Conservation (phyloP, 148 eudicot genomes). For the Amaranthus hypochondriacus region DNA sequence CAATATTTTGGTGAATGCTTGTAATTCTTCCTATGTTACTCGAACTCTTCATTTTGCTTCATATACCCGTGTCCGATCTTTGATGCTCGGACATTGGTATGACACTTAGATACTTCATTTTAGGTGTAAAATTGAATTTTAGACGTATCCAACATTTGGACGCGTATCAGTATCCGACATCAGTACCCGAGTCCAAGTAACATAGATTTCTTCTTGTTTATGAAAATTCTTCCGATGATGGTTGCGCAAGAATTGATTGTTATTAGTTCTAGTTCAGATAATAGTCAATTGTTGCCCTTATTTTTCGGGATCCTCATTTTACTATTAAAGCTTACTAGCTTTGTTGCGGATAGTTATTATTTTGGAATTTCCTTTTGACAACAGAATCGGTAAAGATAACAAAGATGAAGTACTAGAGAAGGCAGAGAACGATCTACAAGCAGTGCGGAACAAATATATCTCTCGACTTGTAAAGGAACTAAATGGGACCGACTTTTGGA, state of each 20-base stretch:
- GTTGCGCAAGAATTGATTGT: not conserved
- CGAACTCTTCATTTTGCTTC: too few relatives aligned
- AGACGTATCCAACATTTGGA: too few relatives aligned
- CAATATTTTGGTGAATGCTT: not conserved
- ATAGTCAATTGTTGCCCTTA: not conserved
- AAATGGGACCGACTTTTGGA: conserved; percentile 89
- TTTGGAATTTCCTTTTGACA: conserved; percentile 8
- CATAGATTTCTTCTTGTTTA: not conserved
- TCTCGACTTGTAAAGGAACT: conserved; percentile 73
- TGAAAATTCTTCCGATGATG: not conserved
- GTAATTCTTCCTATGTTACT: too few relatives aligned
- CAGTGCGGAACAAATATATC: conserved; percentile 68
- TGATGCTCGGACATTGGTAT: too few relatives aligned
- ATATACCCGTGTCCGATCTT: too few relatives aligned
- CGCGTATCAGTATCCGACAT: too few relatives aligned
- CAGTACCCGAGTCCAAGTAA: not conserved
- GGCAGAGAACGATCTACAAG: conserved; percentile 87
- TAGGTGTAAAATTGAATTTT: not conserved
- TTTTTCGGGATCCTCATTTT: not conserved
- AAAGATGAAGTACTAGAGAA: conserved; percentile 74
- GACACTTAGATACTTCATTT: not conserved
- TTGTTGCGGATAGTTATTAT: not conserved
- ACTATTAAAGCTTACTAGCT: not conserved
- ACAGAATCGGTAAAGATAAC: conserved; percentile 83
- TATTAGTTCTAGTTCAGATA: not conserved